A percentile compares a stretch with the other conserved stretches of the same genome.
Conservation (phyloP, 2,329 filamentous ascomycete genomes). For the Diplodia sapinea region DNA sequence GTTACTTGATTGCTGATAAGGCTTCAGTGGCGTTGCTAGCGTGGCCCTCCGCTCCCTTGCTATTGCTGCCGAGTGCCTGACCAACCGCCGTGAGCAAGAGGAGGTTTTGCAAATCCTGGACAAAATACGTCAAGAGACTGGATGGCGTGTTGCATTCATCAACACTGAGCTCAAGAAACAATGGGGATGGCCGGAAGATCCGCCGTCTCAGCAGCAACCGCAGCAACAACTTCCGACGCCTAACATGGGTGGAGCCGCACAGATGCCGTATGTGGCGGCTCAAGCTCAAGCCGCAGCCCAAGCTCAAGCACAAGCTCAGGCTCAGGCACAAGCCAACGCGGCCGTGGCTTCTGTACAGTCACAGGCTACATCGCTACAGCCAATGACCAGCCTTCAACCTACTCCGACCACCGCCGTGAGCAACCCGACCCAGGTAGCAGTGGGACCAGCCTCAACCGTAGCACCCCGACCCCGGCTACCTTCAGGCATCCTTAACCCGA, state of each 20-base stretch:
- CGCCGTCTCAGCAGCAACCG: conserved; percentile 40
- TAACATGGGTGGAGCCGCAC: conserved; percentile 33
- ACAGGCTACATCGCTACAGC: conserved; percentile 22
- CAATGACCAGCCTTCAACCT: conserved; percentile 17
- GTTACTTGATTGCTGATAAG: conserved; percentile 28
- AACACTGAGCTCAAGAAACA: conserved; percentile 72
- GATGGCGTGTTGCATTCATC: conserved; percentile 78
- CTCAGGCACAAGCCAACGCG: not conserved
- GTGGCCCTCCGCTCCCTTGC: conserved; percentile 80
- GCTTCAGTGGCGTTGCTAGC: conserved; percentile 69
- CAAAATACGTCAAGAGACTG: conserved; percentile 75
- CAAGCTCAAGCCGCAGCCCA: conserved; percentile 14
- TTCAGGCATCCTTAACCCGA: conserved; percentile 68
- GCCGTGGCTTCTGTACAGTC: conserved; percentile 20
- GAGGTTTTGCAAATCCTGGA: conserved; percentile 80
- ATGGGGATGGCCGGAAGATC: conserved; percentile 74
- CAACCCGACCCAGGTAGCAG: conserved; percentile 31
- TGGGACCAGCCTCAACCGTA: conserved; percentile 35
- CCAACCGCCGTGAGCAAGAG: conserved; percentile 72
- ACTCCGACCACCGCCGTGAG: not conserved
- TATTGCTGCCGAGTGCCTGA: conserved; percentile 76
- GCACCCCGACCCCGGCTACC: conserved; percentile 45
- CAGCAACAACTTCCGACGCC: conserved; percentile 38
- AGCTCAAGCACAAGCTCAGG: conserved; percentile 4
- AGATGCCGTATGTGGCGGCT: conserved; percentile 20